Base-by-base conservation (phyloP, 768 basidiomycete species). In the Termitomyces sp. region DNA sequence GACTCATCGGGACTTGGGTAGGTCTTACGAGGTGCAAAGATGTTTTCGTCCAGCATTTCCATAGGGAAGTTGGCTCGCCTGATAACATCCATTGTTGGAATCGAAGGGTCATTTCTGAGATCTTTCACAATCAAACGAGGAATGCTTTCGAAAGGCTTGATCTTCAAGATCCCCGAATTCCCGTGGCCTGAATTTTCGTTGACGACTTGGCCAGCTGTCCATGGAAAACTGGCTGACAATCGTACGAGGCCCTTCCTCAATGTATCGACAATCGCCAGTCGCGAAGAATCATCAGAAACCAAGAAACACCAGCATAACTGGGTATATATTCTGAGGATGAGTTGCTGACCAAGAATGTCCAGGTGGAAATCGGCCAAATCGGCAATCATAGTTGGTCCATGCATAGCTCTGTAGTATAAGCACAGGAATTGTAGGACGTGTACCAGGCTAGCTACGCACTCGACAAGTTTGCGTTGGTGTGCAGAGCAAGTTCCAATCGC, bases 131-230 rank as follows among this genome's bases (percentile, higher is more conserved):
- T 37, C 9, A 70, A 45, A 56, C 59, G 60, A 39, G 51, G 56
- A 3, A 8, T 21, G 6, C 27, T 32, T 10, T 52, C 37, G 12
- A 46, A 47, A 28, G 62, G 40, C 11, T 43, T 56, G 54, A 70
- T 66, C 47, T 59, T 64, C 52, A 60, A 63, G 16, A 55, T 43
- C 5, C 64, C 63, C 34, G 60, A 48, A 46, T 59, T 59, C 6
- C 61, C 57, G 21, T 53, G 28, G 23, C 55, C 23, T 10, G 57
- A 7, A 40, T 52, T 54, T 48, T 63, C 62, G 37, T 62, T 62
- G 34, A 68, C 61, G 25, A 70, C 59, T 47, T 68, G 62, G 28
- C 64, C 66, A 35, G 67, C 63, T 30, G 67, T 41, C 68, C 69
- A 70, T 8, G 69, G 69, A 50, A 68, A 67, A 21, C 57, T 52